A percentile compares a stretch with the other conserved stretches of the same genome.
phyloP scores from a whole-genome alignment of 2,329 filamentous ascomycete species.

The Fusarium pseudoanthophilum region DNA sequence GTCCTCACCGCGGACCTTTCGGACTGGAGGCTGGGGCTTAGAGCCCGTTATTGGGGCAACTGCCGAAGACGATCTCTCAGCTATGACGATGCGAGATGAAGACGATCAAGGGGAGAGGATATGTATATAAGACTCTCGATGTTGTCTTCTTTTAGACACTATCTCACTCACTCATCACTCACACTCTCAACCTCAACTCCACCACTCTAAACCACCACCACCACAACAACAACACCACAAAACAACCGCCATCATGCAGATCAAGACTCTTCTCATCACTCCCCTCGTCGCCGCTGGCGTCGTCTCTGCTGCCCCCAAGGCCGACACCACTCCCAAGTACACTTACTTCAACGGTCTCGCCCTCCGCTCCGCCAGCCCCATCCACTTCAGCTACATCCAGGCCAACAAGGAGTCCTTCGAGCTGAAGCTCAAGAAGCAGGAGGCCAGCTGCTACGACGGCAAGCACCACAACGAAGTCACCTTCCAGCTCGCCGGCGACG shows the following conservation, averaged over 20 bases:
- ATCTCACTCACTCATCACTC: conserved; percentile 8
- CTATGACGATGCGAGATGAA: conserved; percentile 11
- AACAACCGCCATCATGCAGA: conserved; percentile 42
- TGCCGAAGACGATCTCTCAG: not conserved
- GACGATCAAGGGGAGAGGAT: not conserved
- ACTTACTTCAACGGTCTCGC: conserved; percentile 61
- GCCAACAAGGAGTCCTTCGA: conserved; percentile 58
- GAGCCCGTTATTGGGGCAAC: not conserved
- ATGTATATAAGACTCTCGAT: conserved; percentile 30
- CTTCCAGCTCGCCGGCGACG: conserved; percentile 59
- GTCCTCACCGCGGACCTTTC: not conserved
- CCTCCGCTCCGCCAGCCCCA: conserved; percentile 59
- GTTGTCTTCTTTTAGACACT: not conserved
- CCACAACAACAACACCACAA: not conserved
- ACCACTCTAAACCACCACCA: not conserved
- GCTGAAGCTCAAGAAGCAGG: conserved; percentile 56
- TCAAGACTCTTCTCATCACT: conserved; percentile 42
- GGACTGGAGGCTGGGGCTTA: not conserved
- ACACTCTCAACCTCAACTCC: not conserved
- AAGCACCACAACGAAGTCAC: conserved; percentile 53
- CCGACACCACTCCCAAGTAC: conserved; percentile 30
- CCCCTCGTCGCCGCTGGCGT: conserved; percentile 44
- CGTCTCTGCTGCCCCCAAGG: conserved; percentile 43
- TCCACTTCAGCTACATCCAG: conserved; percentile 59
- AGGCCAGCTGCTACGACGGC: conserved; percentile 58